Base-by-base conservation (phyloP, 2,329 filamentous ascomycete species). In the Fusarium kyushuense region DNA sequence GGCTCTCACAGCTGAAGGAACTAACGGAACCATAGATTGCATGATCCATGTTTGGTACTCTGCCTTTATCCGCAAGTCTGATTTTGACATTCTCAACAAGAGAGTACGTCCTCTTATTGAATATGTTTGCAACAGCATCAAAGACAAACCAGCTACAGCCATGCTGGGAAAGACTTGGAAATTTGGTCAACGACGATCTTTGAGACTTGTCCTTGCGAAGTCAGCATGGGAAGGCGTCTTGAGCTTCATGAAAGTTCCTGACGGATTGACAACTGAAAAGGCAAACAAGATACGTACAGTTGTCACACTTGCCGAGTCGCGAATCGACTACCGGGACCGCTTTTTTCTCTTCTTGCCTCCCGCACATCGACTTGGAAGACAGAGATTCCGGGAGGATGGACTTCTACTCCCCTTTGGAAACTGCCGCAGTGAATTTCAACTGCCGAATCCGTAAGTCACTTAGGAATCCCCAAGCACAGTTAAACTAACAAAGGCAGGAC, bases 41-140 rank as follows among this genome's bases (percentile, higher is more conserved):
- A 67, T 67, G 7, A 52, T 63, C 10, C 58, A 67, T 12, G 11
- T 68, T 6, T 68, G 54, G 65, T 67, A 68, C 13, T 66, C 51
- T 3, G 35, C 58, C 1, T 48, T 45, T 8, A 57, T 68, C n/a
- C 47, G 47, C 12, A 33, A 52, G 19, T 53, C 40, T 4, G 35
- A 68, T 6, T 4, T 60, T 11, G 13, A 54, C 13, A 27, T 57
- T 3, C 14, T 63, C 6, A 13, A 48, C 1, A 8, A 38, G 11
- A 23, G 11, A 6, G 27, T 66, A n/a, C 51, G 51, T 10, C 54
- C 42, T 21, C 54, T 41, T 2, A 47, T 67, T 17, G 3, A 42
- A 40, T 3, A 4, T 0, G 23, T 58, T 6, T 68, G 52, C 5
- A 0, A 30, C 1, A 43, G 52, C 14, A 19, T 40, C 14, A 43